Evolutionary conservation across 2,329 filamentous ascomycete species (phyloP).

Genomic region (Diaporthe longicolla): DNA sequence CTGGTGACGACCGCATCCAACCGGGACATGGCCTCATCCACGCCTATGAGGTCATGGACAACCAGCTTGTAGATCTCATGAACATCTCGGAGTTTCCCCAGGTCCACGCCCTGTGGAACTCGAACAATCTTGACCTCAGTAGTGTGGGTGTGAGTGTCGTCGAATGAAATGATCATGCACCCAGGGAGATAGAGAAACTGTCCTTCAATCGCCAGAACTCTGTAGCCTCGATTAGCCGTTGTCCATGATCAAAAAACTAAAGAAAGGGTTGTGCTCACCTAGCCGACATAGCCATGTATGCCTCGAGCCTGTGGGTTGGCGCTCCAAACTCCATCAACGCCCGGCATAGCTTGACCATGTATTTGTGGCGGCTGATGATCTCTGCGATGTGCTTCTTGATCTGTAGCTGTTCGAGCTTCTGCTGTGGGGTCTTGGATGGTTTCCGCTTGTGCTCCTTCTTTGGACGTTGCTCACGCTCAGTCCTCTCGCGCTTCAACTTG

Average conservation of each 20-base stretch:
- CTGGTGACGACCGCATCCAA: constrained; percentile 69
- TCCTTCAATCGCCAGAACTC: constrained; percentile 89
- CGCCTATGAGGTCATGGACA: constrained; percentile 81
- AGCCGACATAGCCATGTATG: constrained; percentile 92
- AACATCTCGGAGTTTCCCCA: constrained; percentile 80
- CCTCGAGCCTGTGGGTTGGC: constrained; percentile 90
- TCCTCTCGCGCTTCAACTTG: constrained; percentile 41
- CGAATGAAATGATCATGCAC: constrained; percentile 96
- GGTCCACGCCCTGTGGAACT: constrained; percentile 77
- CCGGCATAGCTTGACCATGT: constrained; percentile 86
- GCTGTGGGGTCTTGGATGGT: constrained; percentile 36
- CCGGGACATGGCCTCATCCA: constrained; percentile 76
- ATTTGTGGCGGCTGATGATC: constrained; percentile 84
- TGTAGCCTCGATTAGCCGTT: constrained; percentile 45
- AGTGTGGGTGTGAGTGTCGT: constrained; percentile 79
- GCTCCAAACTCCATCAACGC: constrained; percentile 92
- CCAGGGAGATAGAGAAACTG: constrained; percentile 93
- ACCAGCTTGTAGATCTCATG: constrained; percentile 87
- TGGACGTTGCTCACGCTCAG: constrained; percentile 41
- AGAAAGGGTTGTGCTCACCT: not conserved
- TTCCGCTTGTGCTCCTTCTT: constrained; percentile 46
- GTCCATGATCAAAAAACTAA: too few species aligned
- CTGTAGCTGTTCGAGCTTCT: constrained; percentile 52
- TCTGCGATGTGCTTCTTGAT: constrained; percentile 74
- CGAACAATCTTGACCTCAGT: constrained; percentile 85